phyloP scores from a whole-genome alignment of 164 flowering plant genomes.

The Chimonanthus salicifolius region DNA sequence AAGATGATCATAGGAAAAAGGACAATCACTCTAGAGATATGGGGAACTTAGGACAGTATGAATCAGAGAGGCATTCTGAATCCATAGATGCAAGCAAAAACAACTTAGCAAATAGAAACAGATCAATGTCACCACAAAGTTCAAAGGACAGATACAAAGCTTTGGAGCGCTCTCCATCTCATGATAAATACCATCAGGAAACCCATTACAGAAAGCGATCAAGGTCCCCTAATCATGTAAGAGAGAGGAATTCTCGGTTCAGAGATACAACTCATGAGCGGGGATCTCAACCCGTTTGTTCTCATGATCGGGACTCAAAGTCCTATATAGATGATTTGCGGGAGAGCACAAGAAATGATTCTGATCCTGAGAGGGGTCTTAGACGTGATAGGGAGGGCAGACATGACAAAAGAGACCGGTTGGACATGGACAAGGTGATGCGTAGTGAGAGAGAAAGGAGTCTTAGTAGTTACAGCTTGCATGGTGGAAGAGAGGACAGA shows the following conservation, averaged over 20 bases:
- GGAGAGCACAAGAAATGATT: slow-evolving; percentile 21
- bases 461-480: slow-evolving; percentile 28
- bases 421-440: slow-evolving; percentile 14
- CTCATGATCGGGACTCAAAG: slow-evolving; percentile 16
- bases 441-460: slow-evolving; percentile 32
- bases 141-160: slow-evolving; percentile 18
- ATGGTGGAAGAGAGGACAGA: slow-evolving; percentile 23
- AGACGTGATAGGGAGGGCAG: slow-evolving; percentile 2
- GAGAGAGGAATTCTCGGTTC: slow-evolving; percentile 42
- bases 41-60: slow-evolving; percentile 10
- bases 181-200: slow-evolving; percentile 23
- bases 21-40: not conserved
- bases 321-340: slow-evolving; percentile 16
- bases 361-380: slow-evolving; percentile 19
- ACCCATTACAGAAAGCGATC: slow-evolving; percentile 30
- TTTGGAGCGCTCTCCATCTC: slow-evolving; percentile 22
- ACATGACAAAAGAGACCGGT: slow-evolving; percentile 3
- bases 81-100: slow-evolving; percentile 7
- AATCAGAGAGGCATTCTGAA: slow-evolving; percentile 7
- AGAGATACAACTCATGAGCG: slow-evolving; percentile 32
- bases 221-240: slow-evolving; percentile 37
- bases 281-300: slow-evolving; percentile 1
- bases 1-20: slow-evolving; percentile 4
- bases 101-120: slow-evolving; percentile 14
- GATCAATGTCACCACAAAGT: slow-evolving; percentile 27